A percentile compares a stretch with the other conserved stretches of the same genome.
Conservation (phyloP, 2,329 filamentous ascomycete genomes). For the Verticillium alfalfae region DNA sequence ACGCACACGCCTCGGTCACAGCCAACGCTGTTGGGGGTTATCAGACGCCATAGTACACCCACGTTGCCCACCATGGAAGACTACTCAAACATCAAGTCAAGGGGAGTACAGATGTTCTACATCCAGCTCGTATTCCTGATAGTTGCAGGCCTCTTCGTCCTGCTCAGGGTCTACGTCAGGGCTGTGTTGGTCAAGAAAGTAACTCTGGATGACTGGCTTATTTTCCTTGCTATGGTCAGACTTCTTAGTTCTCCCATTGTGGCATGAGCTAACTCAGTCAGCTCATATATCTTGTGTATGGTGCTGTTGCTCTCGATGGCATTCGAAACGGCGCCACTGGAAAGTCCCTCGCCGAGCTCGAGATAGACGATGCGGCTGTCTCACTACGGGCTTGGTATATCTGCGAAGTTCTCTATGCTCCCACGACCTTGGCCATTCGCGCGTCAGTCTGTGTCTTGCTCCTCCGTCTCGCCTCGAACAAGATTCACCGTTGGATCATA, state of each 20-base stretch:
- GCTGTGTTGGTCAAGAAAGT: conserved; percentile 33
- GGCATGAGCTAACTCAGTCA: conserved; percentile 9
- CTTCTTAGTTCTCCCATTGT: background rate
- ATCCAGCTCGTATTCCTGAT: conserved; percentile 22
- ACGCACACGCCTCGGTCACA: background rate
- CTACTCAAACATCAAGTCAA: background rate
- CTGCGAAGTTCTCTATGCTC: conserved; percentile 32
- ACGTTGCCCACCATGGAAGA: background rate
- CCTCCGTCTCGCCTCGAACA: conserved; percentile 28
- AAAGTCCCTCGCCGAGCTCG: conserved; percentile 14
- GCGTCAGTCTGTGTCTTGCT: conserved; percentile 34
- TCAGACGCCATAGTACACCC: background rate
- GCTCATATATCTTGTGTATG: conserved; percentile 27
- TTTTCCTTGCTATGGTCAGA: conserved; percentile 37
- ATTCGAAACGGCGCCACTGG: conserved; percentile 15
- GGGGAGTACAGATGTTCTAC: conserved; percentile 12
- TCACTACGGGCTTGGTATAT: conserved; percentile 30
- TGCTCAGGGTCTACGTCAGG: conserved; percentile 39
- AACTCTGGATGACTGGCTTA: conserved; percentile 40
- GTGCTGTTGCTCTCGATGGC: conserved; percentile 23
- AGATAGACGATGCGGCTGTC: conserved; percentile 14
- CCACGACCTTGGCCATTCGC: conserved; percentile 31
- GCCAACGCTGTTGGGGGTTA: background rate
- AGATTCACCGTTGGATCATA: conserved; percentile 26
- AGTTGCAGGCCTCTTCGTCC: conserved; percentile 27